These are phyloP conservation scores for Kregervanrija delftensis DNA, from an alignment of 805 yeast genomes.

Conservation along the genomic window DNA sequence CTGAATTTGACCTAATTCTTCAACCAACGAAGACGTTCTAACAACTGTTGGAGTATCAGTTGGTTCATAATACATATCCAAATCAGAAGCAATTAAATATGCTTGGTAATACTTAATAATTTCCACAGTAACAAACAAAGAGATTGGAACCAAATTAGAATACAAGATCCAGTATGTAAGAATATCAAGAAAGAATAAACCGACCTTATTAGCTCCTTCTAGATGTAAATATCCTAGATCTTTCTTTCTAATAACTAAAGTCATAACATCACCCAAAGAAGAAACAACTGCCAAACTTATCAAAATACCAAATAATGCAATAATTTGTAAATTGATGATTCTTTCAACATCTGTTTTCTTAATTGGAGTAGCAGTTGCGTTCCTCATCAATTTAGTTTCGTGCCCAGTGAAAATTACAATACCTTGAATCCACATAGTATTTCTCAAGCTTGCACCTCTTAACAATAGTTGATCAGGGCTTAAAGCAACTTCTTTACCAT, in stretches of 20 bases:
- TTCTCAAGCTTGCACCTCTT: conserved; percentile 92
- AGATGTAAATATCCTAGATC: conserved; percentile 59
- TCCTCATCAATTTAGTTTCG: conserved; percentile 95
- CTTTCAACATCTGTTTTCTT: conserved; percentile 96
- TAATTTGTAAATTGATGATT: conserved; percentile 85
- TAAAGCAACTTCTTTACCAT: conserved; percentile 58
- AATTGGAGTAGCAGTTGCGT: conserved; percentile 98
- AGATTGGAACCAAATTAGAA: conserved; percentile 96
- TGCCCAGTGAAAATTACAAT: conserved; percentile 95
- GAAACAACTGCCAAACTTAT: conserved; percentile 73
- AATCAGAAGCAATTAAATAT: conserved; percentile 83
- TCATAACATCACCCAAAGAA: conserved; percentile 81
- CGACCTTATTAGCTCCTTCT: conserved; percentile 59
- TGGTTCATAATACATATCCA: conserved; percentile 84
- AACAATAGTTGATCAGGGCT: conserved; percentile 86
- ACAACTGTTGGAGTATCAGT: conserved; percentile 94
- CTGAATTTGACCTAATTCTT: conserved; percentile 94
- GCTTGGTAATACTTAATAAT: conserved; percentile 95
- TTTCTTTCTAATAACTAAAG: conserved; percentile 44
- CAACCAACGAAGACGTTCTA: conserved; percentile 91
- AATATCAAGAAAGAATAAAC: conserved; percentile 76
- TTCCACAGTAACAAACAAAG: conserved; percentile 93
- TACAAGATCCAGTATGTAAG: conserved; percentile 94
- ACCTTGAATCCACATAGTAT: conserved; percentile 94
- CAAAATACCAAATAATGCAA: conserved; percentile 78